A percentile compares a stretch with the other conserved stretches of the same genome.
phyloP scores from a whole-genome alignment of 164 flowering plant genomes.

The Hamamelis virginiana region DNA sequence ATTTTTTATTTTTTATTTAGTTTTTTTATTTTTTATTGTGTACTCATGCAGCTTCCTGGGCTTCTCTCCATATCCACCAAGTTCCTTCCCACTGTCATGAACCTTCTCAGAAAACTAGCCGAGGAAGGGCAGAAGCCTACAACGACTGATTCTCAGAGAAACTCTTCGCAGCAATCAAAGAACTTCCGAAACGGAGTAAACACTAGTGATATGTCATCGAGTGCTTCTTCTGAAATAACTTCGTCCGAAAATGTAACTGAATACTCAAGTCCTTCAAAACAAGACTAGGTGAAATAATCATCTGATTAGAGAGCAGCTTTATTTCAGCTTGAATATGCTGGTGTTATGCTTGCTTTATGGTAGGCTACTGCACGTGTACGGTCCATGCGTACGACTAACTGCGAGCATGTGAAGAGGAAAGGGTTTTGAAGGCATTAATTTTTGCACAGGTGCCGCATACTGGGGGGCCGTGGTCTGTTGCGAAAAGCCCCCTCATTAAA shows the following conservation, averaged over 20 bases:
- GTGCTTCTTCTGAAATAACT: slow-evolving; percentile 56
- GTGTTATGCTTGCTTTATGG: slow-evolving; percentile 4
- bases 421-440: slow-evolving; percentile 32
- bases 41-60: slow-evolving; percentile 77
- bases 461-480: slow-evolving; percentile 26
- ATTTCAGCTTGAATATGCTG: slow-evolving; percentile 11
- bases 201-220: slow-evolving; percentile 43
- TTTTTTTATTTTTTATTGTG: neutral
- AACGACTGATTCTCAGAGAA: slow-evolving; percentile 40
- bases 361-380: slow-evolving; percentile 11
- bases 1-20: slow-evolving; percentile 1
- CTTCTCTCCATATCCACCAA: slow-evolving; percentile 74
- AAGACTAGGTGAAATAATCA: slow-evolving; percentile 32
- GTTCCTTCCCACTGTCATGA: slow-evolving; percentile 86
- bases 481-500: slow-evolving; percentile 16
- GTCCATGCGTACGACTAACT: slow-evolving; percentile 1
- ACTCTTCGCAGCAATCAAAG: slow-evolving; percentile 40
- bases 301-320: neutral
- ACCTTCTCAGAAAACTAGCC: slow-evolving; percentile 74
- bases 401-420: slow-evolving; percentile 6
- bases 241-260: slow-evolving; percentile 41
- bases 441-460: slow-evolving; percentile 34
- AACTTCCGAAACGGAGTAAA: slow-evolving; percentile 30
- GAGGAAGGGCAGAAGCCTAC: slow-evolving; percentile 62
- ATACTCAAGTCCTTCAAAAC: slow-evolving; percentile 50